Conservation (phyloP, 2,329 filamentous ascomycete genomes). For the Bipolaris oryzae region DNA sequence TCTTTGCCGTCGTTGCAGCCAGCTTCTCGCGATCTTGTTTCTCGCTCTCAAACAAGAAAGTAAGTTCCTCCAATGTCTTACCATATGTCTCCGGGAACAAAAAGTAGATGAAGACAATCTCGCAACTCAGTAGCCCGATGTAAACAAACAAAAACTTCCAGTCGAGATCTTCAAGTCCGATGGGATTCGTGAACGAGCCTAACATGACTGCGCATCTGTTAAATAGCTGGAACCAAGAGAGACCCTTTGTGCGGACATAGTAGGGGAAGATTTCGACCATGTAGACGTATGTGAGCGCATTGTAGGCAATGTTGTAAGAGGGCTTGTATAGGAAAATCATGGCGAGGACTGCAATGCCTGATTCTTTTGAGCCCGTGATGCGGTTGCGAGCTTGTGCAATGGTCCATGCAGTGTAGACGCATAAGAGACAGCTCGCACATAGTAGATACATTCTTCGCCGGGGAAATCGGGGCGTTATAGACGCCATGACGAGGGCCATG, state of each 20-base stretch:
- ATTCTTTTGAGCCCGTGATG: conserved; percentile 38
- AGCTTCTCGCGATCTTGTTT: conserved; percentile 30
- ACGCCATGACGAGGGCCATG: conserved; percentile 61
- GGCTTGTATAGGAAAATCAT: conserved; percentile 60
- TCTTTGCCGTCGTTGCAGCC: conserved; percentile 30
- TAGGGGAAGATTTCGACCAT: conserved; percentile 58
- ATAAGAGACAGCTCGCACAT: conserved; percentile 44
- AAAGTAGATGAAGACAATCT: conserved; percentile 46
- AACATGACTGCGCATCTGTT: conserved; percentile 66
- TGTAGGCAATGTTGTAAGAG: conserved; percentile 64
- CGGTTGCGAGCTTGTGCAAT: conserved; percentile 59
- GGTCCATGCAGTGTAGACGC: conserved; percentile 48
- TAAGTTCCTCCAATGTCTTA: conserved; percentile 43
- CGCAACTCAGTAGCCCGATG: conserved; percentile 45
- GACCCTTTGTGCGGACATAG: conserved; percentile 57
- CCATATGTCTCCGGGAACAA: conserved; percentile 44
- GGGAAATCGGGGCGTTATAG: conserved; percentile 61
- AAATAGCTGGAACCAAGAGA: conserved; percentile 65
- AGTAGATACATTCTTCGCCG: conserved; percentile 62
- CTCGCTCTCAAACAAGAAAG: conserved; percentile 43
- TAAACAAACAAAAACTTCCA: conserved; percentile 71
- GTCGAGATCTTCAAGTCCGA: conserved; percentile 64
- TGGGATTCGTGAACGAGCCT: conserved; percentile 65
- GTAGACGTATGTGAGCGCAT: conserved; percentile 63
- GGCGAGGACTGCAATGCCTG: conserved; percentile 54